Percentiles rank a stretch among this genome's conserved stretches.
Evolutionary conservation across 73 alveolate genomes (phyloP).

Genomic region (Paramecium bursaria): DNA sequence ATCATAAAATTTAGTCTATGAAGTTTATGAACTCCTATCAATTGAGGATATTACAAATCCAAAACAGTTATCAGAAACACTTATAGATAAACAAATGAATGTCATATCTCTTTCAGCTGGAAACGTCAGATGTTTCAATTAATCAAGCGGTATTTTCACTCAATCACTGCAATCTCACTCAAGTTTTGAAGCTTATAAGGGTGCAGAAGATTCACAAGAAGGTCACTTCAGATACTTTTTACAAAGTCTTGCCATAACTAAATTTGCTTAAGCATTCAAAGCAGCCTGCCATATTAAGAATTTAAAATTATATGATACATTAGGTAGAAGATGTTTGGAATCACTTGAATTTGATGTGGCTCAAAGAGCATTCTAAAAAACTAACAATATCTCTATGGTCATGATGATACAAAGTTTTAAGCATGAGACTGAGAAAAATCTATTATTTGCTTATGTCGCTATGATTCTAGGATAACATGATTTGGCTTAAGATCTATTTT

Average conservation of each 20-base stretch:
- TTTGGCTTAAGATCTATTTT: constrained; percentile 92
- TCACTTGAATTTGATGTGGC: constrained; percentile 93
- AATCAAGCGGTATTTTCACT: constrained; percentile 84
- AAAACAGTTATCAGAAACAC: constrained; percentile 80
- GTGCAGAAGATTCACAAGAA: constrained; percentile 90
- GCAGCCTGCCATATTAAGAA: constrained; percentile 84
- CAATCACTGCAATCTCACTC: constrained; percentile 86
- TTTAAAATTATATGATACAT: constrained; percentile 81
- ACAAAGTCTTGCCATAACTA: constrained; percentile 85
- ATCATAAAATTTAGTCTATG: constrained; percentile 87
- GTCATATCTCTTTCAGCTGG: constrained; percentile 90
- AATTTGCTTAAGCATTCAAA: constrained; percentile 80
- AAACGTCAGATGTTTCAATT: constrained; percentile 73
- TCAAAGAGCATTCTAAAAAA: constrained; percentile 85
- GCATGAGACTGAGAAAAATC: constrained; percentile 92
- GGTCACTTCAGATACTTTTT: constrained; percentile 97
- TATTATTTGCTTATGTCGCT: constrained; percentile 95
- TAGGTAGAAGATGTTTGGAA: constrained; percentile 93
- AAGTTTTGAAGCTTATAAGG: constrained; percentile 89
- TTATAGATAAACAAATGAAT: constrained; percentile 85
- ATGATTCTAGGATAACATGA: constrained; percentile 93
- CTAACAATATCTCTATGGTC: constrained; percentile 94
- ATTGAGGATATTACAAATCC: constrained; percentile 84
- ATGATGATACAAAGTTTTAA: constrained; percentile 85
- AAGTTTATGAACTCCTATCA: constrained; percentile 79